A percentile compares a stretch with the other conserved stretches of the same genome.
These are phyloP conservation scores for Pelargonium myrrhifolium DNA, from an alignment of 441 rosid genomes.

Conservation along the genomic window DNA sequence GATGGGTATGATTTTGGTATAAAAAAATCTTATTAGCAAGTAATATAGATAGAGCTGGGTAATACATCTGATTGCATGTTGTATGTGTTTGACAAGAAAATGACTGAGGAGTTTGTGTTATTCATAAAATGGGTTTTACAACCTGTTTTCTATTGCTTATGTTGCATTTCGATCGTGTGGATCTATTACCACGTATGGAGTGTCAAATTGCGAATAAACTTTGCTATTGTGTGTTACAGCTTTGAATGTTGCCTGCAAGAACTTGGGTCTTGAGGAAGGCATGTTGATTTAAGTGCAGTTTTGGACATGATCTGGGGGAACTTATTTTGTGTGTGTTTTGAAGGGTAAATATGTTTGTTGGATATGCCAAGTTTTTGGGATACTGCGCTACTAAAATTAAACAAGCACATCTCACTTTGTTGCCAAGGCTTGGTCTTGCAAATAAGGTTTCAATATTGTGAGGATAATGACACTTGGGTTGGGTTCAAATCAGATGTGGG, in stretches of 20 bases:
- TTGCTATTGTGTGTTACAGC: slow-evolving; percentile 63
- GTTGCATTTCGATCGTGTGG: slow-evolving; percentile 27
- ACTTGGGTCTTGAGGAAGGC: slow-evolving; percentile 64
- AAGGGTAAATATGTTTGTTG: slow-evolving; percentile 27
- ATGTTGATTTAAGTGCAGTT: slow-evolving; percentile 41
- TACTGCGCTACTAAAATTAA: slow-evolving; percentile 16
- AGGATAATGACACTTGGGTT: slow-evolving; percentile 14
- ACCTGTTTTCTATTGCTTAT: slow-evolving; percentile 17
- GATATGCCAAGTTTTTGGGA: slow-evolving; percentile 21
- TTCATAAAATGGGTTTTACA: slow-evolving; percentile 7
- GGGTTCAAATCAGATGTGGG: slow-evolving; percentile 19
- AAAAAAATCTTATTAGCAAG: no score
- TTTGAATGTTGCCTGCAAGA: slow-evolving; percentile 53
- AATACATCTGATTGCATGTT: not conserved
- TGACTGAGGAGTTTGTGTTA: slow-evolving; percentile 14
- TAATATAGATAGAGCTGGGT: no score
- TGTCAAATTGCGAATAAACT: slow-evolving; percentile 43
- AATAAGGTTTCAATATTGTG: slow-evolving; percentile 18
- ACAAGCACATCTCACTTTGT: slow-evolving; percentile 20
- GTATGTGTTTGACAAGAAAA: not conserved
- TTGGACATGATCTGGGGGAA: slow-evolving; percentile 33
- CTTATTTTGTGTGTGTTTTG: slow-evolving; percentile 21
- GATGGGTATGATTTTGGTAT: no score
- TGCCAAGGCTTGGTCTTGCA: slow-evolving; percentile 20
- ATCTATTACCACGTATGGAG: slow-evolving; percentile 30